Conservation (phyloP, 495 filamentous ascomycete species). For the Penicillium soppii region DNA sequence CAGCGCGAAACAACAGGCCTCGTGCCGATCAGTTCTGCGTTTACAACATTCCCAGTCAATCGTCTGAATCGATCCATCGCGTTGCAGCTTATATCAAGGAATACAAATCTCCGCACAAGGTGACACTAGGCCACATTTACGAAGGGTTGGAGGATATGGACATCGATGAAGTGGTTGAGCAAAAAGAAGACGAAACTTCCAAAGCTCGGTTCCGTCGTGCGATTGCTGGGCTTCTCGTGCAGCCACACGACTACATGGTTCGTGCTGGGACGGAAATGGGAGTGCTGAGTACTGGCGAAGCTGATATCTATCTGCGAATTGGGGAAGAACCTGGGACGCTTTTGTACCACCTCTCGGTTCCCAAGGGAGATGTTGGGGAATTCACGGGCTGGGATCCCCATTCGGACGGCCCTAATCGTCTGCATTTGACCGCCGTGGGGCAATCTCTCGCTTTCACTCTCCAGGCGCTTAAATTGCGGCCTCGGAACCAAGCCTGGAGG, state of each 20-base stretch:
- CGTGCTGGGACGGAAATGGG: slow-evolving; percentile 34
- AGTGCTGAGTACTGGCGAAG: slow-evolving; percentile 40
- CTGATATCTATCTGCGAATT: slow-evolving; percentile 7
- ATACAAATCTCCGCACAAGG: slow-evolving; percentile 45
- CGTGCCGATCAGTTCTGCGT: slow-evolving; percentile 46
- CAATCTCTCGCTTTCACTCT: slow-evolving; percentile 17
- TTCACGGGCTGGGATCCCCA: slow-evolving; percentile 6
- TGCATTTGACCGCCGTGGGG: slow-evolving; percentile 17
- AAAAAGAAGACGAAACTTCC: slow-evolving; percentile 10
- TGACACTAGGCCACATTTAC: slow-evolving; percentile 24
- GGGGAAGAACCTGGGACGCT: slow-evolving; percentile 22
- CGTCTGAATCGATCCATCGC: not conserved
- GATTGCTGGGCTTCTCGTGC: slow-evolving; percentile 29
- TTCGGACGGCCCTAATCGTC: slow-evolving; percentile 8
- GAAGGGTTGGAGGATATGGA: slow-evolving; percentile 12
- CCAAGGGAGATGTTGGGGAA: slow-evolving; percentile 33
- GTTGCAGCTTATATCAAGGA: slow-evolving; percentile 32
- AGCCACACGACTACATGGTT: slow-evolving; percentile 43
- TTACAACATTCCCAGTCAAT: slow-evolving; percentile 29
- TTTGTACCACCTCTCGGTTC: slow-evolving; percentile 23
- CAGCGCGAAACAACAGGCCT: slow-evolving; percentile 5
- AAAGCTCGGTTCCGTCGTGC: slow-evolving; percentile 9
- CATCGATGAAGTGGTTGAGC: slow-evolving; percentile 18
- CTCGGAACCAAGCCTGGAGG: slow-evolving; percentile 9
- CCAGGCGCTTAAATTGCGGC: slow-evolving; percentile 6